Conservation (phyloP, 148 eudicot species). For the Camellia granthamiana region DNA sequence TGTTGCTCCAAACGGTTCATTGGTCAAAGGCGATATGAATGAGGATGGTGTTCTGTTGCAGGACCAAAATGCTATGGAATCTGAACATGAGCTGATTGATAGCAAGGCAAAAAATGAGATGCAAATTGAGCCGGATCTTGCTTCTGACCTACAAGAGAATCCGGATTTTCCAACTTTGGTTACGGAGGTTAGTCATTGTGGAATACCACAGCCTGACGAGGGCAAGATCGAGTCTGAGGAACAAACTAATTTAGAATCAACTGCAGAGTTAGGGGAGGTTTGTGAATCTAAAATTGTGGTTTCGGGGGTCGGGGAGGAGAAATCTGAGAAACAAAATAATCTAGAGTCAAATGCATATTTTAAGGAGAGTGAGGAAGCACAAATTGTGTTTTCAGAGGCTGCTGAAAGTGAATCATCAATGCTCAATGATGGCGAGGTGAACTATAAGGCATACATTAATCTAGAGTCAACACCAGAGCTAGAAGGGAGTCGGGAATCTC, state of each 20-base stretch:
- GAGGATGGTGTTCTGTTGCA: background rate
- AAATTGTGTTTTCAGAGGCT: conserved; percentile 24
- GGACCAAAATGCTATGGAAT: conserved; percentile 9
- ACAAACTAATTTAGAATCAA: conserved; percentile 8
- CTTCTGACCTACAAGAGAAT: conserved; percentile 8
- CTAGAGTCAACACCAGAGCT: background rate
- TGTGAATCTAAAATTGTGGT: conserved; percentile 7
- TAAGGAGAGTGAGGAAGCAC: conserved; percentile 2
- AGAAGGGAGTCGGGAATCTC: conserved; percentile 1
- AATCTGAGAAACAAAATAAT: conserved; percentile 18
- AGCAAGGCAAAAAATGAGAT: conserved; percentile 25
- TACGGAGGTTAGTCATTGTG: conserved; percentile 10
- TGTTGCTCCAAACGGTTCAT: background rate
- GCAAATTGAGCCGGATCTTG: conserved; percentile 10
- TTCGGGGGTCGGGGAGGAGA: conserved; percentile 14
- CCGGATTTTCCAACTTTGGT: background rate
- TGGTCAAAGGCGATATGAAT: background rate
- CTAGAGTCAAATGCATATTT: background rate
- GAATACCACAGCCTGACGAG: conserved; percentile 12
- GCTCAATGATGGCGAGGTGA: conserved; percentile 13
- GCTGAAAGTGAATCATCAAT: conserved; percentile 13
- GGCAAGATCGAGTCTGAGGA: conserved; percentile 18
- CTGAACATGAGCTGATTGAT: conserved; percentile 11
- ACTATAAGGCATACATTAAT: conserved; percentile 9
- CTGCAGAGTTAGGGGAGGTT: conserved; percentile 13